These are phyloP conservation scores for Neofusicoccum sp. DNA, from an alignment of 2,329 filamentous ascomycete species.

Conservation along the genomic window DNA sequence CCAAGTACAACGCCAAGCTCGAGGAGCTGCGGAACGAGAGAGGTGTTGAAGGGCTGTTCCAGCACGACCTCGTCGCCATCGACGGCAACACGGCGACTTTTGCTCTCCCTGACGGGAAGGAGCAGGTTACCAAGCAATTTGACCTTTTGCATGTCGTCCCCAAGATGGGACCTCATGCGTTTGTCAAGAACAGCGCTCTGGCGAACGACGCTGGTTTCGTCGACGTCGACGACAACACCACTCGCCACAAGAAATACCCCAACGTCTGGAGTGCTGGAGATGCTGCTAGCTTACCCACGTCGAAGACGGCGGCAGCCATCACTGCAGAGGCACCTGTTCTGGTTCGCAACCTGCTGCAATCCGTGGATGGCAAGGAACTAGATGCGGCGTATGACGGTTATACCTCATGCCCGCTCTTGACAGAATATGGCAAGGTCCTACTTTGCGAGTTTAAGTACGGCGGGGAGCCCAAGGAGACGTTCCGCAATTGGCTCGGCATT, in stretches of 20 bases:
- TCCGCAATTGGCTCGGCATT: constrained; percentile 52
- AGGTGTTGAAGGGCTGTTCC: constrained; percentile 39
- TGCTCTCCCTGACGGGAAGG: constrained; percentile 24
- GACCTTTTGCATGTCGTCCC: constrained; percentile 39
- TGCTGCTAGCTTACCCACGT: constrained; percentile 38
- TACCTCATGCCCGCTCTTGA: constrained; percentile 40
- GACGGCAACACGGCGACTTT: constrained; percentile 39
- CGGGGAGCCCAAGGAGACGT: constrained; percentile 62
- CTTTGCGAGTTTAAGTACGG: constrained; percentile 67
- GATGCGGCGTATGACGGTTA: constrained; percentile 37
- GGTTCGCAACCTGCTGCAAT: constrained; percentile 34
- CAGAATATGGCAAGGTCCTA: constrained; percentile 60
- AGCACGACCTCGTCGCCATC: constrained; percentile 38
- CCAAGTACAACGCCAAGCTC: constrained; percentile 38
- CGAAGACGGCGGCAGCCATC: constrained; percentile 41
- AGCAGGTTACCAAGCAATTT: constrained; percentile 33
- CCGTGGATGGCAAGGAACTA: constrained; percentile 28
- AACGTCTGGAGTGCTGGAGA: constrained; percentile 42
- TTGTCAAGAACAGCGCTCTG: constrained; percentile 35
- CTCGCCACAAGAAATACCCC: constrained; percentile 37
- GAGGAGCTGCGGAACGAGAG: constrained; percentile 36
- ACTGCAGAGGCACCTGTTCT: constrained; percentile 38
- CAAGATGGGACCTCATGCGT: constrained; percentile 38
- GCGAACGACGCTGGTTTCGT: constrained; percentile 39
- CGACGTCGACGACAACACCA: constrained; percentile 35